phyloP scores from a whole-genome alignment of 1,284 basidiomycete species.

The Pyrrhoderma noxium region DNA sequence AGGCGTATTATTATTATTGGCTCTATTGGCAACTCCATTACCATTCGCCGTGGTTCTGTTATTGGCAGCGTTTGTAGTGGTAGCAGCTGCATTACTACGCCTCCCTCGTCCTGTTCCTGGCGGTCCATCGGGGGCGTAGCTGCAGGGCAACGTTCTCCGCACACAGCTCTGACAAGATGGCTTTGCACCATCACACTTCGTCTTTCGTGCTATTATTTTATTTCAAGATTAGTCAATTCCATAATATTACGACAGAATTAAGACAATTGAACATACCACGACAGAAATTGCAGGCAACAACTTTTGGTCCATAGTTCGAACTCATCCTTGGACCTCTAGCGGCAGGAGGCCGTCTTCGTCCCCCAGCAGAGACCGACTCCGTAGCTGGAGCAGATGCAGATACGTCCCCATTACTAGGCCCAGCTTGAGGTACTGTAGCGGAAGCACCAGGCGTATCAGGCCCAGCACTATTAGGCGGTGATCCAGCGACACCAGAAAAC shows the following conservation, averaged over 20 bases:
- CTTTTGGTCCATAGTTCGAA: slow-evolving; percentile 68
- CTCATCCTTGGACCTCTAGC: slow-evolving; percentile 38
- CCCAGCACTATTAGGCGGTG: background rate
- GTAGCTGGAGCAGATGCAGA: background rate
- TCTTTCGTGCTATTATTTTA: slow-evolving; percentile 63
- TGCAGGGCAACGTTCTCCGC: slow-evolving; percentile 63
- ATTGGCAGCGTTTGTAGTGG: slow-evolving; percentile 19
- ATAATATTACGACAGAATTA: background rate
- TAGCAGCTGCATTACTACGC: slow-evolving; percentile 21
- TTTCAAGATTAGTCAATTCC: slow-evolving; percentile 8
- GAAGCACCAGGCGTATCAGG: background rate
- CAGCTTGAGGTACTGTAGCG: too few relatives aligned
- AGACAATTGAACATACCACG: slow-evolving; percentile 45
- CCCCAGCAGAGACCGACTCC: slow-evolving; percentile 3
- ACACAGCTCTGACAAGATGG: slow-evolving; percentile 73
- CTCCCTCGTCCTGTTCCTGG: slow-evolving; percentile 26
- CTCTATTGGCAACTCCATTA: too few relatives aligned
- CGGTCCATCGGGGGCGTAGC: slow-evolving; percentile 59
- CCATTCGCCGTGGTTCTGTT: background rate
- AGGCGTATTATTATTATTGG: too few relatives aligned
- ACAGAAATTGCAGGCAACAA: slow-evolving; percentile 78
- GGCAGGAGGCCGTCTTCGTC: background rate
- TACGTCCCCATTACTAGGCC: background rate
- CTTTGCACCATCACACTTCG: slow-evolving; percentile 73
- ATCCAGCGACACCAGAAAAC: slow-evolving; percentile 5